Evolutionary conservation across 2,329 filamentous ascomycete genomes (phyloP).

Genomic region (Didymella exigua): DNA sequence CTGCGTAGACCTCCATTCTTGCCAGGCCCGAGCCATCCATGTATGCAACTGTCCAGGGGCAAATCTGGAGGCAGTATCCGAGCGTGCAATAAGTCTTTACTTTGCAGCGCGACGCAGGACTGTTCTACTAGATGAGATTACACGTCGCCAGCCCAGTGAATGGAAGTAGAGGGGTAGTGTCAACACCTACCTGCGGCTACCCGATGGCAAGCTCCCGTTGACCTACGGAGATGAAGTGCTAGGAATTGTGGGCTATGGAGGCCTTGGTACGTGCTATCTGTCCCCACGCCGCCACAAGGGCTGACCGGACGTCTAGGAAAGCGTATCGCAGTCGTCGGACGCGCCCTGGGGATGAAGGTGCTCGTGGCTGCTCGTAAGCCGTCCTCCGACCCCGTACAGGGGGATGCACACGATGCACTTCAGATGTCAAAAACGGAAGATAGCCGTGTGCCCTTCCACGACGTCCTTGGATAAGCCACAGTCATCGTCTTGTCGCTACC

Average conservation of each 20-base stretch:
- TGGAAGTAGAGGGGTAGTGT: conserved; percentile 52
- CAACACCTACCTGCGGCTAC: conserved; percentile 39
- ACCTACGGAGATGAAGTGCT: conserved; percentile 57
- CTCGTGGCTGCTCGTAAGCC: conserved; percentile 54
- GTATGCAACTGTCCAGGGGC: conserved; percentile 56
- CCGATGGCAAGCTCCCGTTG: conserved; percentile 49
- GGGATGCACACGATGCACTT: conserved; percentile 9
- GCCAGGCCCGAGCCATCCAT: conserved; percentile 51
- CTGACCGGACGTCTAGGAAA: conserved; percentile 42
- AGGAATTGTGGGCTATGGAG: conserved; percentile 58
- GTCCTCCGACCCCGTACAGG: conserved; percentile 9
- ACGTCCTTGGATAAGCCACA: conserved; percentile 47
- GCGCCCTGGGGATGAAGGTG: conserved; percentile 56
- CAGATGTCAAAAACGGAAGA: conserved; percentile 16
- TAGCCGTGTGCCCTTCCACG: conserved; percentile 44
- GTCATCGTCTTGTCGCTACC: conserved; percentile 48
- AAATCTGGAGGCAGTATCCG: conserved; percentile 56
- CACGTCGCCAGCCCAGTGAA: conserved; percentile 39
- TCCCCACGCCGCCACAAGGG: not conserved
- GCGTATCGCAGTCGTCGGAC: conserved; percentile 53
- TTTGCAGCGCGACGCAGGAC: conserved; percentile 54
- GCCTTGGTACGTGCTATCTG: conserved; percentile 46
- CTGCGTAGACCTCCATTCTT: conserved; percentile 54
- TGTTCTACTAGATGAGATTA: conserved; percentile 38
- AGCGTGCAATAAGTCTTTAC: conserved; percentile 59